Evolutionary conservation across 164 flowering plant genomes (phyloP), one percentile per base, ranked within the genome.

Genomic region (Aristolochia contorta): DNA sequence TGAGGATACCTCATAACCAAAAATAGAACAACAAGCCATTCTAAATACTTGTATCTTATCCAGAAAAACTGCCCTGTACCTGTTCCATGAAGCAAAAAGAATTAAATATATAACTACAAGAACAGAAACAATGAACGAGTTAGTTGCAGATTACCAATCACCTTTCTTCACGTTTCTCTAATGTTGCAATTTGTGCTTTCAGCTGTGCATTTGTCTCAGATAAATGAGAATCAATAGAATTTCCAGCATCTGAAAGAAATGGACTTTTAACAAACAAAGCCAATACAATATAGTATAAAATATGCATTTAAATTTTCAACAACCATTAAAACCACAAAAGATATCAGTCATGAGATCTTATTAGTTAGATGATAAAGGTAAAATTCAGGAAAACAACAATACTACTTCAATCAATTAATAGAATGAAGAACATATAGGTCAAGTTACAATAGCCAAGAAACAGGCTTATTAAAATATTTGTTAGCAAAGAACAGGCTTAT

Each of bases 141-240:
- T 15, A 47, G 19, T 25, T 54, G 15, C 50, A 64, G 24, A 41
- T 50, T 30, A 67, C 49, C 16, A 68, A 69, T 71, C 49, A 91
- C 97, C 99, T 88, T 76, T 91, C 97, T 74, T 94, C 99, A 24
- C 97, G 93, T 59, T 91, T 94, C 70, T 86, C 97, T 62, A 94
- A 80, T 47, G 84, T 91, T 61, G 99, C 97, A 74, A 94, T 85
- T 74, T 91, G 97, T 63, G 82, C 95, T 73, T 85, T 94, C 27
- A 86, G 78, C 69, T 87, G 91, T 54, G 73, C 72, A 65, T 90
- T 81, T 70, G 82, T 88, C 57, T 85, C 96, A 72, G 99, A 78
- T 64, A 93, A 72, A 60, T 83, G 72, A 20, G 91, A 84, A 66
- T 90, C 96, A 23, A 90, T 79, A 21, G 74, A 65, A 50, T 79